Percentiles rank a stretch among this genome's conserved stretches.
Evolutionary conservation across 23 red algal genomes (phyloP).

Genomic region (Gracilaria caudata): DNA sequence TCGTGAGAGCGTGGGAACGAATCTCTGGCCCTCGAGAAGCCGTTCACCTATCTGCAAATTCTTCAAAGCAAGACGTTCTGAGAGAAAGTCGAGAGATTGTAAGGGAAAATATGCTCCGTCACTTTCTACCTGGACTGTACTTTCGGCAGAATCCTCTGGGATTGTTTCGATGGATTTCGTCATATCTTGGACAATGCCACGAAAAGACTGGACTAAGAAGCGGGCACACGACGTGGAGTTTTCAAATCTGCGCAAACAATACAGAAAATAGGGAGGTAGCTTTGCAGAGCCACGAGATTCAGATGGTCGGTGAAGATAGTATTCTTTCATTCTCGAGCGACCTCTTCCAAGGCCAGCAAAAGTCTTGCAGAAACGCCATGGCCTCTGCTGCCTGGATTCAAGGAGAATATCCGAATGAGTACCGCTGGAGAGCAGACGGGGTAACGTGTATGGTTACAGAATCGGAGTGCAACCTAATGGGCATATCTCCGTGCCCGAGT

Average conservation of each 20-base stretch:
- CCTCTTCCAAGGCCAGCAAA: neutral
- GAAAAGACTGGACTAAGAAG: neutral
- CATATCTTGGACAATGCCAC: conserved; percentile 4
- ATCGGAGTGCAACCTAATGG: neutral
- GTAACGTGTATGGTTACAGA: neutral
- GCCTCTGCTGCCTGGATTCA: neutral
- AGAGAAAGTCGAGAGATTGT: neutral
- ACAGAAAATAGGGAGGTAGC: neutral
- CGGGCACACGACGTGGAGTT: neutral
- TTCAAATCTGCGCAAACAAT: neutral
- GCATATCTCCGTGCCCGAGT: neutral
- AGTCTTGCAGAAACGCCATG: neutral
- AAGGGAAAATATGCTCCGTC: neutral
- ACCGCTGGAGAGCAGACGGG: conserved; percentile 6
- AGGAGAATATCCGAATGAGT: neutral
- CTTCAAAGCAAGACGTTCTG: neutral
- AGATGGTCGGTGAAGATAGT: neutral
- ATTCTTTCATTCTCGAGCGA: conserved; percentile 1
- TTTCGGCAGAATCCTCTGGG: neutral
- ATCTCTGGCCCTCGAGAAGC: neutral
- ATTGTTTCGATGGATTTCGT: conserved; percentile 26
- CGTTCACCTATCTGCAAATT: neutral
- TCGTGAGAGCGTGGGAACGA: conserved; percentile 1
- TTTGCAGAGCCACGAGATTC: neutral
- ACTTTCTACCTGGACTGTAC: neutral